A percentile compares a stretch with the other conserved stretches of the same genome.
Conservation (phyloP, 2,329 filamentous ascomycete genomes). For the Geoglossum cookeanum region DNA sequence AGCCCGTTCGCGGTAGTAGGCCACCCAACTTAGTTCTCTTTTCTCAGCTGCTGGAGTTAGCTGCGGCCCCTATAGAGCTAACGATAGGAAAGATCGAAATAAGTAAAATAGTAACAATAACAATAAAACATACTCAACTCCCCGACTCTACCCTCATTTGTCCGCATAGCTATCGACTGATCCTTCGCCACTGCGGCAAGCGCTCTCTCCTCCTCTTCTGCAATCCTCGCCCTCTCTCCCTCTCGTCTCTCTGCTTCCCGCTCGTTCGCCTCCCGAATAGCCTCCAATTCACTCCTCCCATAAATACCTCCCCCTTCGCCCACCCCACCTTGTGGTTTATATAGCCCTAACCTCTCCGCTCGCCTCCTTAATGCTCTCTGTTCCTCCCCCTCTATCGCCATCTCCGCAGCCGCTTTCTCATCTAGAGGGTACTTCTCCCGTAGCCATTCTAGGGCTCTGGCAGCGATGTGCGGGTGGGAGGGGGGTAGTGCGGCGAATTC, state of each 20-base stretch:
- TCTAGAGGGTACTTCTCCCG: slow-evolving; percentile 36
- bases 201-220: slow-evolving; percentile 9
- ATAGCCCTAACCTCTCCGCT: slow-evolving; percentile 9
- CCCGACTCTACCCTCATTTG: not conserved
- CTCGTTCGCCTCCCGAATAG: slow-evolving; percentile 34
- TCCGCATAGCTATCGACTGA: slow-evolving; percentile 13
- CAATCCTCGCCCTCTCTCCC: not conserved
- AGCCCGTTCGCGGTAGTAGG: slow-evolving; percentile 6
- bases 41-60: slow-evolving; percentile 4
- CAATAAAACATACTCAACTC: not conserved
- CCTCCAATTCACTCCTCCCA: slow-evolving; percentile 36
- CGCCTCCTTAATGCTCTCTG: slow-evolving; percentile 12
- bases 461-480: slow-evolving; percentile 28
- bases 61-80: slow-evolving; percentile 12
- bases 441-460: slow-evolving; percentile 34
- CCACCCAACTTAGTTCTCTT: slow-evolving; percentile 14
- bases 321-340: slow-evolving; percentile 13
- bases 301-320: slow-evolving; percentile 29
- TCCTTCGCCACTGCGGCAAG: slow-evolving; percentile 10
- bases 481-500: slow-evolving; percentile 13
- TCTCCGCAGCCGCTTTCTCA: slow-evolving; percentile 33
- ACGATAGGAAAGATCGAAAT: not conserved
- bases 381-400: slow-evolving; percentile 4
- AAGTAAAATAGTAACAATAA: no score
- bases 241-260: slow-evolving; percentile 27